phyloP scores from a whole-genome alignment of 2,329 filamentous ascomycete genomes.

The Chaetomiaceae sp. region DNA sequence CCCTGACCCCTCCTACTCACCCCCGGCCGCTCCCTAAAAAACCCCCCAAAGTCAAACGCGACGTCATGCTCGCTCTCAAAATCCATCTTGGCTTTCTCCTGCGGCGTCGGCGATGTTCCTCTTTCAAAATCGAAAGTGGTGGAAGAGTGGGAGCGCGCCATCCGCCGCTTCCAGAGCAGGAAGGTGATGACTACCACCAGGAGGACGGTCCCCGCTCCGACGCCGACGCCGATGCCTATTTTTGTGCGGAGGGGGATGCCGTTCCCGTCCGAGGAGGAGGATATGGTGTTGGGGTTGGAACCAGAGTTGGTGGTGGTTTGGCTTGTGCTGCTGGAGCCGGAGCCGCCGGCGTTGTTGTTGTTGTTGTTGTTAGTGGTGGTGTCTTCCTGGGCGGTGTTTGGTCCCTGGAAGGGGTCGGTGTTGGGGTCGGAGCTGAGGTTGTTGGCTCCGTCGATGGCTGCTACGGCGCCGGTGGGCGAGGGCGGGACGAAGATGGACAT shows the following conservation, averaged over 20 bases:
- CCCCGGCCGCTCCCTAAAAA: constrained; percentile 3
- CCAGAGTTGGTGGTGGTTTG: not conserved
- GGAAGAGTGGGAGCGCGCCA: constrained; percentile 6
- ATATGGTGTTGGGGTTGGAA: too few species aligned
- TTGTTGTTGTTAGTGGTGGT: not conserved
- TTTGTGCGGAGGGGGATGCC: constrained; percentile 18
- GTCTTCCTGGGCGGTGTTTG: not conserved
- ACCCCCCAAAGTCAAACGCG: constrained; percentile 22
- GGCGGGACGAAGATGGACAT: constrained; percentile 22
- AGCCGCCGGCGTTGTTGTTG: not conserved
- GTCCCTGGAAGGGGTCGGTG: not conserved
- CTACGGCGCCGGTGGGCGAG: constrained; percentile 12
- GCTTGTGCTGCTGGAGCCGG: not conserved
- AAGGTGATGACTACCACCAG: constrained; percentile 2
- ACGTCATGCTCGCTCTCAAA: constrained; percentile 24
- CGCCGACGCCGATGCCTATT: constrained; percentile 23
- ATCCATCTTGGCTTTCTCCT: constrained; percentile 22
- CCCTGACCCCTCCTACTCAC: not conserved
- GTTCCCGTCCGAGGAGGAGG: not conserved
- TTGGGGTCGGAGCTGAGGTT: not conserved
- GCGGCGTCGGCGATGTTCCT: not conserved
- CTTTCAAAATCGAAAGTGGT: not conserved
- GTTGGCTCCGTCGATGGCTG: constrained; percentile 8
- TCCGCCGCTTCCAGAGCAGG: constrained; percentile 21
- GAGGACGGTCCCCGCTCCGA: constrained; percentile 15